Evolutionary conservation across 257 asterid species (phyloP).

Genomic region (Ophiorrhiza pumila): DNA sequence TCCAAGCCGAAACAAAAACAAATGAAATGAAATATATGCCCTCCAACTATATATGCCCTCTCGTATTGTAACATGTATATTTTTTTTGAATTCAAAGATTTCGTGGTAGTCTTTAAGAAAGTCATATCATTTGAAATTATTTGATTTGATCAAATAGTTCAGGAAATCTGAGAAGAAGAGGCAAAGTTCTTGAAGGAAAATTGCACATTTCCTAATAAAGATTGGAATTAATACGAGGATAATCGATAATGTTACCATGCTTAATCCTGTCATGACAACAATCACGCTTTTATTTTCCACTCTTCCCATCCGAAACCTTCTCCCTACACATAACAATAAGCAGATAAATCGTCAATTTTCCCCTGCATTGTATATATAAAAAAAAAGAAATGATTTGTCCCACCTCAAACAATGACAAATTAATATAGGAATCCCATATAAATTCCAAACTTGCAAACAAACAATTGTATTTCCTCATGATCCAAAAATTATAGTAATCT

Average conservation of each 20-base stretch:
- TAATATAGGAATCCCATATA: no score
- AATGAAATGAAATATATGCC: neutral
- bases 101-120: no score
- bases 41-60: no score
- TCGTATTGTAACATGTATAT: no score
- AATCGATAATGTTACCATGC: constrained; percentile 10
- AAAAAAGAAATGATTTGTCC: neutral
- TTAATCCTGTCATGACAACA: constrained; percentile 28
- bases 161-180: neutral
- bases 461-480: no score
- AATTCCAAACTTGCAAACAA: no score
- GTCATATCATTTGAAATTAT: no score
- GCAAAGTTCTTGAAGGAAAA: neutral
- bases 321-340: constrained; percentile 8
- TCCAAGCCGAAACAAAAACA: neutral
- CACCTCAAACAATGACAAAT: neutral
- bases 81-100: no score
- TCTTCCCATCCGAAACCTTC: constrained; percentile 27
- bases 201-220: neutral
- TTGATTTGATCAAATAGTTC: neutral
- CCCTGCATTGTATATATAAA: neutral
- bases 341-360: neutral
- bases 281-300: constrained; percentile 18
- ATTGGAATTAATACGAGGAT: neutral
- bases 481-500: no score